Conservation (phyloP, 2,329 filamentous ascomycete genomes). For the Aspergillus ruber region DNA sequence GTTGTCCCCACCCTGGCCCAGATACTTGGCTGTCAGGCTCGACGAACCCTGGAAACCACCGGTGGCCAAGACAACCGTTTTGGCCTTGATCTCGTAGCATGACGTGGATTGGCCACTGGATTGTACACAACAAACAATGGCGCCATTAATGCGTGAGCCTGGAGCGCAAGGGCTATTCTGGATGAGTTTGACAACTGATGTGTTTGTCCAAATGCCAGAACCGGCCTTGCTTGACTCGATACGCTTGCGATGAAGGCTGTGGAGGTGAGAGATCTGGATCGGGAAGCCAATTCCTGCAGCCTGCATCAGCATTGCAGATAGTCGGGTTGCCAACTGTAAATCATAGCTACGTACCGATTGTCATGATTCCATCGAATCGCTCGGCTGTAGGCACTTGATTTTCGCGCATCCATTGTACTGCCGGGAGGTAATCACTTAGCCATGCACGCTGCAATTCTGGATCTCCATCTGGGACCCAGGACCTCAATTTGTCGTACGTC, state of each 20-base stretch:
- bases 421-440: conserved; percentile 19
- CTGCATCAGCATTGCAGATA: too few species aligned
- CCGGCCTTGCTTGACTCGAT: conserved; percentile 12
- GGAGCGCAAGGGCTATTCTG: conserved; percentile 14
- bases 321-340: too few species aligned
- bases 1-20: conserved; percentile 19
- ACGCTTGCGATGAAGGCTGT: conserved; percentile 12
- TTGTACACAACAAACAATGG: conserved; percentile 11
- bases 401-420: conserved; percentile 24
- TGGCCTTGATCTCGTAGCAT: conserved; percentile 14
- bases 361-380: conserved; percentile 23
- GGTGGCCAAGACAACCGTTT: conserved; percentile 18
- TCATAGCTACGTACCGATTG: conserved; percentile 13
- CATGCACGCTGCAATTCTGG: conserved; percentile 17
- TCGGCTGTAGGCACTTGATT: conserved; percentile 17
- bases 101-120: neutral
- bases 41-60: conserved; percentile 21
- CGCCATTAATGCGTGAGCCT: conserved; percentile 17
- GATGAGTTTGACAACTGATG: conserved; percentile 16
- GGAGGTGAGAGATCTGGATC: conserved; percentile 18
- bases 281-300: conserved; percentile 20
- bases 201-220: conserved; percentile 15
- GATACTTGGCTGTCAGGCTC: conserved; percentile 13
- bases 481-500: conserved; percentile 15
- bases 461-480: conserved; percentile 21